Percentiles rank a stretch among this genome's conserved stretches.
Conservation (phyloP, 345 rosid species). For the Ceriops zippeliana region DNA sequence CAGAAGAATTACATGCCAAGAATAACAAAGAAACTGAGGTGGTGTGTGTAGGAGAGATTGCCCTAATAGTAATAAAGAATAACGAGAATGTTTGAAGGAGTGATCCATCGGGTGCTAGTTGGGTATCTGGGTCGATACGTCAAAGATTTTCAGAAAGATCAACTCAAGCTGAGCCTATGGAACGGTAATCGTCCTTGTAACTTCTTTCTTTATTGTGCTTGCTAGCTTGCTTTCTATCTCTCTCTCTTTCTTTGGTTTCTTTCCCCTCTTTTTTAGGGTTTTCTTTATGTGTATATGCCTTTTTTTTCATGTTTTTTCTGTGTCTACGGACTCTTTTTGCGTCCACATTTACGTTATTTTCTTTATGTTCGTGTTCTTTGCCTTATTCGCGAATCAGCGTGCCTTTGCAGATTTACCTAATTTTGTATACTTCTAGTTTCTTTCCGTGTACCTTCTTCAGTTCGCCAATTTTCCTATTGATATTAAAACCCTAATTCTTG, state of each 20-base stretch:
- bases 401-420: neutral
- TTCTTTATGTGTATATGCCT: too few species aligned
- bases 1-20: too few species aligned
- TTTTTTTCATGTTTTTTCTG: too few species aligned
- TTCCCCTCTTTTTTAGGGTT: neutral
- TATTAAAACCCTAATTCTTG: neutral
- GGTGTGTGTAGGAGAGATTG: too few species aligned
- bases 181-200: slow-evolving; percentile 19
- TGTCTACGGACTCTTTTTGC: neutral
- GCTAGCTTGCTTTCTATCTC: neutral
- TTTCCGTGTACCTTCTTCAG: neutral
- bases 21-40: too few species aligned
- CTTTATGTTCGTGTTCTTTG: neutral
- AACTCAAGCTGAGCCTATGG: slow-evolving; percentile 82
- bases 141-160: slow-evolving; percentile 72
- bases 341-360: neutral
- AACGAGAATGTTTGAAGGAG: slow-evolving; percentile 64
- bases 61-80: too few species aligned
- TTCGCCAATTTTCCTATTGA: too few species aligned
- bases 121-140: slow-evolving; percentile 81
- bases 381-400: neutral
- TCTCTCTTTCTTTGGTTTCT: neutral
- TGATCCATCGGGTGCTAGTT: slow-evolving; percentile 54
- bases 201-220: neutral
- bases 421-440: neutral